Evolutionary conservation across 306 rosid genomes (phyloP), one percentile per base, ranked within the genome.

Genomic region (Astragalus glycyphyllos): DNA sequence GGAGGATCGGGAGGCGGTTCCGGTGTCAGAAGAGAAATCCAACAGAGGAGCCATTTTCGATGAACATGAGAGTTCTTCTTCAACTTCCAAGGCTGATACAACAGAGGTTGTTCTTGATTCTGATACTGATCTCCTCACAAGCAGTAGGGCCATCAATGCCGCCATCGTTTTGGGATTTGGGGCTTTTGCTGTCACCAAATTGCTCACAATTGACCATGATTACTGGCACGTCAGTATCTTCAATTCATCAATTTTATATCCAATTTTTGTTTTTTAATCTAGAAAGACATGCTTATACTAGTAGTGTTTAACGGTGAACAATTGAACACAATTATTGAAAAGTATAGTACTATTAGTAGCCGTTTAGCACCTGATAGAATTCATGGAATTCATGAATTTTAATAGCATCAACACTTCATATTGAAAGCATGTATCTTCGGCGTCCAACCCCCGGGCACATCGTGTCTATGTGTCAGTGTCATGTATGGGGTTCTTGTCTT

Each of bases 191-290:
- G 88, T 94, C 51, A 86, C 96, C 69, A 94, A 83, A 78, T 78
- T 94, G 84, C 92, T 94, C 72, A 89, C 95, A 0, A 89, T 94
- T 74, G 97, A 91, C 77, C 86, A 89, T 73, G 96, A 94, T 56
- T 91, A 89, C 63, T 94, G 99, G 96, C 97, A 94, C 48, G 99
- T 91, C 42, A 71, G 97, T 82, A 12, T 62, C 77, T 80, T 58
- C 34, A 5, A 6, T 62, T 82, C 6, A 6, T 41, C 56, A 11
- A 11, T 42, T 63, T 63, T 11, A 15, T 16, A 45, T 72, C 10
- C 58, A n/a, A n/a, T n/a, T n/a, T n/a, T n/a, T n/a, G n/a, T n/a
- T n/a, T n/a, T n/a, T n/a, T n/a, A n/a, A n/a, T n/a, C n/a, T n/a
- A n/a, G n/a, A n/a, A n/a, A 29, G 51, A 54, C 7, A 6, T 38